Evolutionary conservation across 306 rosid genomes (phyloP), one percentile per base, ranked within the genome.

Genomic region (Argentina anserina): DNA sequence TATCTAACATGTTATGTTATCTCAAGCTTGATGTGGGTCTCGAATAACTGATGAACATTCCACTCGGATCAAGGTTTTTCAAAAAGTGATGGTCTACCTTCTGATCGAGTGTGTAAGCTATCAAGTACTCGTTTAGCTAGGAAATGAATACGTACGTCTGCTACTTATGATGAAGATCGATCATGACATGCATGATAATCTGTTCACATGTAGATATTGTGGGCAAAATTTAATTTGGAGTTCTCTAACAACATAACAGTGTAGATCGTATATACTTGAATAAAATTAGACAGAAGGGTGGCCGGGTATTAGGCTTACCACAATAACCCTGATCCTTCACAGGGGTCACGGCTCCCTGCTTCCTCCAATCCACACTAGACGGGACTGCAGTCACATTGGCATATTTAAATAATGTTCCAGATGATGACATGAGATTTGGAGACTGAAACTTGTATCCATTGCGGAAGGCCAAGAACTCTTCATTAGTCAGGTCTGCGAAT

Each of bases 381-480:
- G 86, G 85, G 14, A 75, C 1, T 9, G 21, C 45, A 7, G 46
- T 52, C 33, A 20, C 77, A 55, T 55, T 63, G 20, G 61, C 73
- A 12, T 79, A 72, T 21, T 43, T 71, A 25, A 72, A 83, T 3
- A 60, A 13, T 13, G 67, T 15, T 31, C 42, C 25, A 12, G 69
- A 68, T 18, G 26, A 9, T 28, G 67, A 36, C 9, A 31, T 3
- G 33, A 53, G 33, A 15, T 0, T 20, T 4, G 20, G 21, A 12
- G 73, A 5, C 21, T 31, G n/a, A 29, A 37, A 5, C 26, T 15
- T 82, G 73, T 59, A 66, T 12, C 90, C 82, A 5, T 61, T 80
- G 10, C 74, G 45, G n/a, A 76, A 69, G 68, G 81, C 75, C 5
- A 53, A 4, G 21, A 86, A 84, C 71, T 86, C 94, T 77, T 86